Evolutionary conservation across 495 filamentous ascomycete species (phyloP).

Genomic region (Penicillium cataractarum): DNA sequence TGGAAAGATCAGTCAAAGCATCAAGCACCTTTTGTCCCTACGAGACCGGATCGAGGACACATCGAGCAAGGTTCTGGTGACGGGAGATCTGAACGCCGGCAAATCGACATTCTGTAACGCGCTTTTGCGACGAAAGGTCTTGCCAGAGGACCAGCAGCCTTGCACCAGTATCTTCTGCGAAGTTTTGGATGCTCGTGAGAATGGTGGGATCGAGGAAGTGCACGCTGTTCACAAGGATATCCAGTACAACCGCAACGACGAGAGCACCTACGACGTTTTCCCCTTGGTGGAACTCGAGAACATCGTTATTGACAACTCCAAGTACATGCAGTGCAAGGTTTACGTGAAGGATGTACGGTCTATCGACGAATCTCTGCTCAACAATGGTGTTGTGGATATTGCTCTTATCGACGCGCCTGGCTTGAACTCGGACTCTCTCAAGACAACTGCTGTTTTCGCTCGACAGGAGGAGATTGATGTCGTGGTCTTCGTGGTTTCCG

Average conservation of each 20-base stretch:
- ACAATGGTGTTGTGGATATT: slow-evolving; percentile 98
- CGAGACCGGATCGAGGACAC: slow-evolving; percentile 96
- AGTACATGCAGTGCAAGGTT: slow-evolving; percentile 93
- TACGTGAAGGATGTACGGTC: slow-evolving; percentile 91
- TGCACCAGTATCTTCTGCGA: slow-evolving; percentile 99
- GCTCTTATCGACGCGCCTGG: slow-evolving; percentile 96
- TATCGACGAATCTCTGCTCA: slow-evolving; percentile 91
- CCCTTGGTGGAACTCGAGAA: slow-evolving; percentile 75
- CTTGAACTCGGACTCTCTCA: slow-evolving; percentile 91
- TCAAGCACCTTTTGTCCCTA: slow-evolving; percentile 83
- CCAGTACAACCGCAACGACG: slow-evolving; percentile 84
- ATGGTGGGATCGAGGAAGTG: slow-evolving; percentile 88
- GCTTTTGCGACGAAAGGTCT: slow-evolving; percentile 83
- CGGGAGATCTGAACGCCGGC: slow-evolving; percentile 94
- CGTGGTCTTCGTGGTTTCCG: slow-evolving; percentile 96
- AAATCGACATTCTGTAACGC: slow-evolving; percentile 99
- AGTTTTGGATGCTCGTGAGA: slow-evolving; percentile 89
- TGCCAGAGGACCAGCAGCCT: slow-evolving; percentile 98
- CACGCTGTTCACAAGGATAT: slow-evolving; percentile 86
- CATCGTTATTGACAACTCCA: slow-evolving; percentile 83
- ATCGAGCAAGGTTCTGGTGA: slow-evolving; percentile 96
- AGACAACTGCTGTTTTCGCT: slow-evolving; percentile 96
- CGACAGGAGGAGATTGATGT: slow-evolving; percentile 98
- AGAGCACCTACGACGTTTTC: slow-evolving; percentile 90
- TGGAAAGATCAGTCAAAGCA: slow-evolving; percentile 88